Base-by-base conservation (phyloP, 805 yeast species). In the Candida nemodendra region DNA sequence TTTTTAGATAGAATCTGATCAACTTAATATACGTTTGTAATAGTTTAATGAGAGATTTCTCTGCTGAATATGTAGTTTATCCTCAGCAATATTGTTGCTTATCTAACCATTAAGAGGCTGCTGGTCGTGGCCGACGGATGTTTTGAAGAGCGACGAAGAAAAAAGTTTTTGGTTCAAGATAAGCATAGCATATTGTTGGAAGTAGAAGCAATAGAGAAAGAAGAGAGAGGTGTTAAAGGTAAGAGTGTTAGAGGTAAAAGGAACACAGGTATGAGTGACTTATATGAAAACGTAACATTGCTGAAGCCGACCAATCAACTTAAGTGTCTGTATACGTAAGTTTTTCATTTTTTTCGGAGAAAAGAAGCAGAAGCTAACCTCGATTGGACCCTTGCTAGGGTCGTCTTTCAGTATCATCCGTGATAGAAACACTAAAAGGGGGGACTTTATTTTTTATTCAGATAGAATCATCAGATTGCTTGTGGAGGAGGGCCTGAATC, bases 401-500 rank as follows among this genome's bases (percentile, higher is more conserved):
- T n/a, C n/a, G 12, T 29, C 18, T 12, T 32, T 23, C 38, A 71
- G 75, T 13, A 89, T 90, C 56, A 89, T 93, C 55, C 81, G 99
- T 58, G 86, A 87, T 62, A 76, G 73, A 53, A 66, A 66, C 39
- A 91, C 99, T 13, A 71, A 76, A 41, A 78, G 99, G 57, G 86
- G 93, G 2, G 97, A 93, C 58, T 93, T 93, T 59, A 91, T 93
- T 37, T 93, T 93, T 63, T 93, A 91, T 62, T 79, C 97, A 9
- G 97, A 93, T 60, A 74, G 99, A 61, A 90, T 93, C 65, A 93
- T 93, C 59, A 76, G 99, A 42, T 68, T 93, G 30, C 68, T 93
- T 44, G 98, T 93, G 13, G 99, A 93, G 69, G 95, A 85, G 62
- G 98, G 98, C 27, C 76, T 93, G 56, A 91, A 93, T 63, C 89